Evolutionary conservation across 352 stramenopile genomes (phyloP), one percentile per base, ranked within the genome.

Genomic region (Lagenidium sp.): DNA sequence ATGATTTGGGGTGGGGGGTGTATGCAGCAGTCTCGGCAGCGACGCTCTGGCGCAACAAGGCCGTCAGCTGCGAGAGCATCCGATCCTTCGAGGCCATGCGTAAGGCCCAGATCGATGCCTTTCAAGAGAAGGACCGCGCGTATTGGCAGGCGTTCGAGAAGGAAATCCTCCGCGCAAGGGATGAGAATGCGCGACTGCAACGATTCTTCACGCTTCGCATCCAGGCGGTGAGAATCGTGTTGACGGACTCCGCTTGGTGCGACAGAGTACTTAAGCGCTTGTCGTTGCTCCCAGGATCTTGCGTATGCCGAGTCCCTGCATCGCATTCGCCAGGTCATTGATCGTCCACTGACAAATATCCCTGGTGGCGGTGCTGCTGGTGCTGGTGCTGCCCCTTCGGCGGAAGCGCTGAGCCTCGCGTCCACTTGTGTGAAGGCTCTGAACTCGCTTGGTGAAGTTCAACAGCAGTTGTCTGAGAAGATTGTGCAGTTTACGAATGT

Each of bases 71-170:
- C 47, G 75, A 80, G 22, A 45, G 45, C 18, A 29, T 91, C n/a
- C 72, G 75, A 19, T 58, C 65, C 34, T 91, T 91, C 38, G 78
- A 91, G 37, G 52, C 58, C 11, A 49, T 60, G 20, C 74, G 78
- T 31, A 82, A 74, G 45, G 53, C 61, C 15, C 75, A 85, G 47
- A 84, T 91, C 53, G 78, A 91, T 51, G 63, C 57, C 13, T 80
- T 71, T 28, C 78, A 85, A 47, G 54, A 69, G 18, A 62, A 68
- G 25, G 78, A 91, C 44, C 72, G 72, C 35, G 47, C 46, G 24
- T 91, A 91, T 47, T 91, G 78, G 78, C 75, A 69, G 18, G 55
- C 69, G n/a, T 91, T 91, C 54, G 72, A 85, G 55, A 63, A 70
- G 28, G 78, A 91, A 59, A 72, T 91, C 16, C 47, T 67, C 15